phyloP scores from a whole-genome alignment of 106 monocot species.

The Alisma plantagoaquatica region DNA sequence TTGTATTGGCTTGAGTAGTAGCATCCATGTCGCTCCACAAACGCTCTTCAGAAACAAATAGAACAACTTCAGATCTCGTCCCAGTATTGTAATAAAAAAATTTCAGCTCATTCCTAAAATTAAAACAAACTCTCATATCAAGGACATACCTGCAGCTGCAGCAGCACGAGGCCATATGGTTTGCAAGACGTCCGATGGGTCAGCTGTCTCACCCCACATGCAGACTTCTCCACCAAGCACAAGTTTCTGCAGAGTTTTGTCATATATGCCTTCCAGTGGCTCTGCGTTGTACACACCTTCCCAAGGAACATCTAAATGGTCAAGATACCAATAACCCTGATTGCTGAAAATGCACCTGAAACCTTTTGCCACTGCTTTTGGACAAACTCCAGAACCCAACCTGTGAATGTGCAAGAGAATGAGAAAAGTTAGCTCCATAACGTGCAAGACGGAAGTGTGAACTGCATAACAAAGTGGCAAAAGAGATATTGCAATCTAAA shows the following conservation, averaged over 20 bases:
- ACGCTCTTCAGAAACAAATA: slow-evolving; percentile 34
- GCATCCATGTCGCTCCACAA: slow-evolving; percentile 70
- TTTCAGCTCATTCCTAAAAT: no score
- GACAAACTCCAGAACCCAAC: slow-evolving; percentile 86
- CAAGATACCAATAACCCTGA: slow-evolving; percentile 95
- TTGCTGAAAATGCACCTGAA: slow-evolving; percentile 91
- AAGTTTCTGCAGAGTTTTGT: slow-evolving; percentile 53
- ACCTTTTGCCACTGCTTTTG: slow-evolving; percentile 73
- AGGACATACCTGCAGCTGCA: slow-evolving; percentile 81
- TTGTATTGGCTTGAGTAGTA: slow-evolving; percentile 19
- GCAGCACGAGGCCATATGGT: slow-evolving; percentile 99
- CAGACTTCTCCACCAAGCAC: slow-evolving; percentile 97
- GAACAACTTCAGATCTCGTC: background rate
- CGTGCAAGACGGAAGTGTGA: background rate
- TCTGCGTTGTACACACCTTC: slow-evolving; percentile 69
- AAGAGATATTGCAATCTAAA: no score
- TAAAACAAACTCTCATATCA: no score
- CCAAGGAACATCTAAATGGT: slow-evolving; percentile 89
- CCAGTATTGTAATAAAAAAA: background rate
- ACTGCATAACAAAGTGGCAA: no score
- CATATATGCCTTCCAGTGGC: slow-evolving; percentile 75
- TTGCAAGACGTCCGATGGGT: slow-evolving; percentile 83
- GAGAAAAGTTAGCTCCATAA: background rate
- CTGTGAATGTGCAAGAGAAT: slow-evolving; percentile 20
- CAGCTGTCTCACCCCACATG: slow-evolving; percentile 94